Percentiles rank a stretch among this genome's conserved stretches.
Conservation (phyloP, 2,329 filamentous ascomycete species). For the Sporothrix inflata region DNA sequence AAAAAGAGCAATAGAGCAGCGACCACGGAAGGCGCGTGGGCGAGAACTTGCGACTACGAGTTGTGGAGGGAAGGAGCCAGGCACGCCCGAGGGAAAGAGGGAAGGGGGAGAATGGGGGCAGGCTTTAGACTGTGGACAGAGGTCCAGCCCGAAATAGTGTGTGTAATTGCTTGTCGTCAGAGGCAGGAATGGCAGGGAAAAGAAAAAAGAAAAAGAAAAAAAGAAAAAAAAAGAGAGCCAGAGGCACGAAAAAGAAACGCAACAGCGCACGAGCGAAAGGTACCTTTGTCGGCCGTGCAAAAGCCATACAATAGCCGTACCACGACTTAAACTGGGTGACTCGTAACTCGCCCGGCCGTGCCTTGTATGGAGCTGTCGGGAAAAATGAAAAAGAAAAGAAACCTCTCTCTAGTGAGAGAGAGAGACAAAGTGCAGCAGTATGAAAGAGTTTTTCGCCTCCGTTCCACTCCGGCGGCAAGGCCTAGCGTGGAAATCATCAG, state of each 20-base stretch:
- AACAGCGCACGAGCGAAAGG: not conserved
- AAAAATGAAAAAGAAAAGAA: not conserved
- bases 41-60: not conserved
- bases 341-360: constrained; percentile 1
- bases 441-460: constrained; percentile 28
- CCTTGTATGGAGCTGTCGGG: constrained; percentile 1
- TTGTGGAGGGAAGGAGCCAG: constrained; percentile 6
- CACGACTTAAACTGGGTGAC: not conserved
- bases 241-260: constrained; percentile 11
- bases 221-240: not conserved
- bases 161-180: constrained; percentile 27
- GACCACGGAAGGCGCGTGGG: constrained; percentile 18
- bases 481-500: constrained; percentile 29
- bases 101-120: not conserved
- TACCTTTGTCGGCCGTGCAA: not conserved
- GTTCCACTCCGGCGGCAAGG: constrained; percentile 31
- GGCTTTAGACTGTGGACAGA: not conserved
- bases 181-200: not conserved
- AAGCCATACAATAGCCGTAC: constrained; percentile 7
- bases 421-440: not conserved
- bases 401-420: not conserved
- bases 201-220: not conserved
- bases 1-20: not conserved
- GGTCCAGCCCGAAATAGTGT: constrained; percentile 15
- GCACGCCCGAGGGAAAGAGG: not conserved